These are phyloP conservation scores for Colletotrichum incanum DNA, from an alignment of 2,329 filamentous ascomycete genomes.

Conservation along the genomic window DNA sequence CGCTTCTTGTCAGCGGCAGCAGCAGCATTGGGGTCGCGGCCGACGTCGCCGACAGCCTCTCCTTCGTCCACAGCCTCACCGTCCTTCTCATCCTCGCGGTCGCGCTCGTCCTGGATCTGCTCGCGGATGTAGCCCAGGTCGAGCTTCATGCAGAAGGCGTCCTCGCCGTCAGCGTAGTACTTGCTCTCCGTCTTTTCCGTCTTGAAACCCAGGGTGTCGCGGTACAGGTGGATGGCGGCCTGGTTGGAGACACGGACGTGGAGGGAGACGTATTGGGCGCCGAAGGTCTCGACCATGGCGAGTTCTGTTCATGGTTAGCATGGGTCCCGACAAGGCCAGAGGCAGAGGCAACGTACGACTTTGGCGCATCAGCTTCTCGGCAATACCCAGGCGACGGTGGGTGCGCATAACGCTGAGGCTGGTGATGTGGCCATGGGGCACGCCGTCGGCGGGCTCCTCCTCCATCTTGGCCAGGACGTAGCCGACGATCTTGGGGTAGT, in stretches of 20 bases:
- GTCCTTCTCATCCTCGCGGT: conserved; percentile 61
- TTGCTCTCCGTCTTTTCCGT: conserved; percentile 89
- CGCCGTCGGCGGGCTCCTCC: conserved; percentile 92
- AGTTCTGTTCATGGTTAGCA: conserved; percentile 67
- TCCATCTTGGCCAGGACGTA: conserved; percentile 99
- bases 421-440: conserved; percentile 97
- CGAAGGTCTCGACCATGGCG: conserved; percentile 96
- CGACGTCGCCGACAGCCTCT: conserved; percentile 78
- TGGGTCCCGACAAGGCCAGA: neutral
- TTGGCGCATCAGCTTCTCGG: conserved; percentile 98
- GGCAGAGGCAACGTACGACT: conserved; percentile 76
- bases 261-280: conserved; percentile 92
- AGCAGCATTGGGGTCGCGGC: conserved; percentile 66
- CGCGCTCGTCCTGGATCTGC: conserved; percentile 61
- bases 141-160: conserved; percentile 94
- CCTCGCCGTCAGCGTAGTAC: conserved; percentile 98
- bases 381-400: conserved; percentile 90
- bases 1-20: conserved; percentile 71
- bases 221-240: conserved; percentile 92
- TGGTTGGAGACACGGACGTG: conserved; percentile 96
- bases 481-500: conserved; percentile 97
- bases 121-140: conserved; percentile 77
- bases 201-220: conserved; percentile 90
- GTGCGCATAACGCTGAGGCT: conserved; percentile 96
- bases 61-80: conserved; percentile 71